Evolutionary conservation across 805 yeast genomes (phyloP).

Genomic region (Saccharomycopsis fodiens): DNA sequence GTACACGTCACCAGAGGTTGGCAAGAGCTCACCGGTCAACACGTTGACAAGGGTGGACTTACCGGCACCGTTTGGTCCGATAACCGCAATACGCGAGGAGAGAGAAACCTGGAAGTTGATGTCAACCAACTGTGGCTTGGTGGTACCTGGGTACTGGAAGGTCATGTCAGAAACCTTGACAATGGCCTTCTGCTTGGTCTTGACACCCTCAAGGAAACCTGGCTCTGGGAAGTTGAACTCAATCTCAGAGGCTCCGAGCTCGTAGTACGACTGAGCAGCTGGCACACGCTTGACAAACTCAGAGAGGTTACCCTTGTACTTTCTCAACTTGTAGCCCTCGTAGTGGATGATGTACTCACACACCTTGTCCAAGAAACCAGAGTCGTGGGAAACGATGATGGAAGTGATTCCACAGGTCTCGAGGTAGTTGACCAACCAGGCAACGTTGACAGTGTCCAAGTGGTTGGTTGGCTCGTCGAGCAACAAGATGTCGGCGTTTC

Average conservation of each 20-base stretch:
- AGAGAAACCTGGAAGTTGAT: constrained; percentile 98
- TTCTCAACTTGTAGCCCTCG: constrained; percentile 99
- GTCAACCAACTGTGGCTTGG: constrained; percentile 88
- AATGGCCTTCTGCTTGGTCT: constrained; percentile 99
- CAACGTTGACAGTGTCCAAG: constrained; percentile 99
- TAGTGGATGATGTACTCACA: constrained; percentile 98
- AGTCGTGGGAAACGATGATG: constrained; percentile 97
- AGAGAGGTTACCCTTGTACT: constrained; percentile 99
- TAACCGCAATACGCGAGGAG: constrained; percentile 99
- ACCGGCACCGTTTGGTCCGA: constrained; percentile 99
- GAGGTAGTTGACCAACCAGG: constrained; percentile 99
- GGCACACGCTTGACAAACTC: constrained; percentile 99
- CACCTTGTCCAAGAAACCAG: constrained; percentile 97
- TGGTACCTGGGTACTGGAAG: constrained; percentile 99
- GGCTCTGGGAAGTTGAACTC: constrained; percentile 99
- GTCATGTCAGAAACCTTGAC: constrained; percentile 96
- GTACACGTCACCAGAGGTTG: constrained; percentile 98
- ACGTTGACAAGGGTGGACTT: constrained; percentile 98
- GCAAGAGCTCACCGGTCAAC: constrained; percentile 98
- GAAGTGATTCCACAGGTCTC: constrained; percentile 98
- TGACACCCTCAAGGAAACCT: constrained; percentile 99
- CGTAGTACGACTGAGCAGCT: constrained; percentile 97
- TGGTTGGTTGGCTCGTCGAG: constrained; percentile 99
- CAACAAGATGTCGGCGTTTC: constrained; percentile 95
- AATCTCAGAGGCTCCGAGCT: constrained; percentile 95